phyloP scores from a whole-genome alignment of 2,329 filamentous ascomycete species.

The Microsporum audouinii region DNA sequence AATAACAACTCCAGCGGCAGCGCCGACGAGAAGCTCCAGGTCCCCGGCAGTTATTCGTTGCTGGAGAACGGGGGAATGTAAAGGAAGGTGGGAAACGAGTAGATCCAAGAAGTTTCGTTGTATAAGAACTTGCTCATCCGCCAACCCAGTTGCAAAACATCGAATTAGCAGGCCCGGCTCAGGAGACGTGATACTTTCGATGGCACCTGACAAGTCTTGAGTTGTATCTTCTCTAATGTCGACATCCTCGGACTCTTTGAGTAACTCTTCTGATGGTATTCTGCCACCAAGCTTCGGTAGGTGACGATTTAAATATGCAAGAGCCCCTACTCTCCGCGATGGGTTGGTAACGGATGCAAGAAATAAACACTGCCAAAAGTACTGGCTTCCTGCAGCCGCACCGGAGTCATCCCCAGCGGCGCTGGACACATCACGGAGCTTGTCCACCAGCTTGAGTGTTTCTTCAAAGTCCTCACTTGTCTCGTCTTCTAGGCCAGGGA shows the following conservation, averaged over 20 bases:
- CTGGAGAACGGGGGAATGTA: conserved; percentile 73
- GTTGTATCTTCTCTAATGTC: conserved; percentile 15
- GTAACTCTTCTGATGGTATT: conserved; percentile 12
- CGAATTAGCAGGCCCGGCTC: conserved; percentile 84
- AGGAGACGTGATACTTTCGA: conserved; percentile 48
- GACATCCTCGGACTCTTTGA: conserved; percentile 15
- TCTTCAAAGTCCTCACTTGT: conserved; percentile 94
- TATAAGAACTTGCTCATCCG: conserved; percentile 78
- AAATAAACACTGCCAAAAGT: conserved; percentile 98
- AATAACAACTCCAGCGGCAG: conserved; percentile 76
- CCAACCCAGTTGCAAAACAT: conserved; percentile 81
- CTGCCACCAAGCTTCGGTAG: conserved; percentile 57
- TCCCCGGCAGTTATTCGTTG: conserved; percentile 60
- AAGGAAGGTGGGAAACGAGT: conserved; percentile 76
- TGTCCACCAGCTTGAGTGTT: conserved; percentile 66
- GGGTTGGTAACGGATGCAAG: conserved; percentile 83
- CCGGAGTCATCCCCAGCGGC: conserved; percentile 37
- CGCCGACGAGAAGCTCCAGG: conserved; percentile 66
- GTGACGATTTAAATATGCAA: conserved; percentile 72
- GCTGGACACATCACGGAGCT: conserved; percentile 48
- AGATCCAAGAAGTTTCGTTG: conserved; percentile 91
- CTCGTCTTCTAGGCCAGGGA: conserved; percentile 90
- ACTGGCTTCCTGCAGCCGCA: conserved; percentile 55
- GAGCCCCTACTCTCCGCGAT: conserved; percentile 68
- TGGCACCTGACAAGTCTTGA: conserved; percentile 25